These are phyloP conservation scores for Schizophyllum commune DNA, from an alignment of 1,284 basidiomycete species.

Conservation along the genomic window DNA sequence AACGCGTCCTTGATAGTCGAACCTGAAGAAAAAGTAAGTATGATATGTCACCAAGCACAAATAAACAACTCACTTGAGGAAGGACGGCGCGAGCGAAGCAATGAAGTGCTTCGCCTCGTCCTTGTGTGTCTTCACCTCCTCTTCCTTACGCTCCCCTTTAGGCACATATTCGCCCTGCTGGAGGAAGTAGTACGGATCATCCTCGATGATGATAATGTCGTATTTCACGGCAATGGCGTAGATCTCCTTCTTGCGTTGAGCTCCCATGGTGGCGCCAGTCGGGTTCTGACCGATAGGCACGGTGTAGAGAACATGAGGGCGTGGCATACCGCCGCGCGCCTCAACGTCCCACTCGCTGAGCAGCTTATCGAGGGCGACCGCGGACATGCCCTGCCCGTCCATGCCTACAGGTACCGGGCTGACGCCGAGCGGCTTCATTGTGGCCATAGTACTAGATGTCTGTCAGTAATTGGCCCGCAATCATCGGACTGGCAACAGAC, in stretches of 20 bases:
- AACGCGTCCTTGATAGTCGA: slow-evolving; percentile 75
- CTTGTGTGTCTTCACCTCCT: slow-evolving; percentile 9
- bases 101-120: slow-evolving; percentile 34
- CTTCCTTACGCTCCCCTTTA: slow-evolving; percentile 28
- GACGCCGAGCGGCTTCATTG: slow-evolving; percentile 39
- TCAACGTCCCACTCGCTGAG: slow-evolving; percentile 61
- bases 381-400: slow-evolving; percentile 67
- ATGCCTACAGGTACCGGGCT: slow-evolving; percentile 55
- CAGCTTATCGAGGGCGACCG: slow-evolving; percentile 50
- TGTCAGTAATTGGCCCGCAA: neutral
- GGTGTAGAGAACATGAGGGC: slow-evolving; percentile 72
- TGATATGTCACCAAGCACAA: neutral
- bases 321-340: slow-evolving; percentile 38
- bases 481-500: slow-evolving; percentile 18
- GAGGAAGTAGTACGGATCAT: slow-evolving; percentile 80
- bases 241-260: slow-evolving; percentile 65
- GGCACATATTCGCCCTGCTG: slow-evolving; percentile 49
- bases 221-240: slow-evolving; percentile 75
- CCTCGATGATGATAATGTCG: slow-evolving; percentile 71
- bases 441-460: slow-evolving; percentile 20
- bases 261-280: slow-evolving; percentile 68
- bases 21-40: slow-evolving; percentile 20
- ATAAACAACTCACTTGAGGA: slow-evolving; percentile 41
- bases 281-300: slow-evolving; percentile 77
- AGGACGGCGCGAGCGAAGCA: slow-evolving; percentile 55